phyloP scores from a whole-genome alignment of 2,329 filamentous ascomycete genomes.

The Penicillium sp. region DNA sequence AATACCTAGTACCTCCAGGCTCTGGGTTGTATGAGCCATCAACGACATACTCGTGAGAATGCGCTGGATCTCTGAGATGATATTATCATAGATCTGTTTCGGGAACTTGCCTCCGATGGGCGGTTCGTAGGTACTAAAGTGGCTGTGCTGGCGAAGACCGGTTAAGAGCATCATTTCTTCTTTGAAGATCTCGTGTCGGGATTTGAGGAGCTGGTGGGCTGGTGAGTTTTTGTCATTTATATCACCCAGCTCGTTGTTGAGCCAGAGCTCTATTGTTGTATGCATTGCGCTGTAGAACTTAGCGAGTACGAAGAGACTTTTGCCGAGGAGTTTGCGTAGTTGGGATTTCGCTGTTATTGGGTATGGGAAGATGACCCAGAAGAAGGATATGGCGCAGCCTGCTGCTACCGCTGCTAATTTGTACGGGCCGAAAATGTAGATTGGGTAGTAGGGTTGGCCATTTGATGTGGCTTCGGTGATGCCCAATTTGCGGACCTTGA shows the following conservation, averaged over 20 bases:
- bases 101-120: constrained; percentile 73
- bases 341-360: constrained; percentile 69
- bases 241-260: constrained; percentile 56
- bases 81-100: constrained; percentile 59
- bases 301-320: constrained; percentile 68
- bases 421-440: constrained; percentile 71
- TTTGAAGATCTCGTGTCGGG: constrained; percentile 59
- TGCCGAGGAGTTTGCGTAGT: constrained; percentile 65
- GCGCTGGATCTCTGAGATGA: constrained; percentile 56
- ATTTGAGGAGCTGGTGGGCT: constrained; percentile 50
- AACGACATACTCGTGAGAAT: constrained; percentile 64
- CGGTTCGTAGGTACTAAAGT: constrained; percentile 68
- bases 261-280: constrained; percentile 62
- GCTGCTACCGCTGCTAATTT: constrained; percentile 66
- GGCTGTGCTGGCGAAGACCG: constrained; percentile 60
- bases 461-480: constrained; percentile 52
- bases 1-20: constrained; percentile 41
- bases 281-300: constrained; percentile 73
- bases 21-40: constrained; percentile 61
- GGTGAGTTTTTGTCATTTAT: constrained; percentile 13
- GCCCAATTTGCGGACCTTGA: constrained; percentile 53
- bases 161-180: constrained; percentile 66
- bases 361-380: constrained; percentile 75
- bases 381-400: constrained; percentile 68
- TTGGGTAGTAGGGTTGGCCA: constrained; percentile 68